Percentiles rank a stretch among this genome's conserved stretches.
phyloP scores from a whole-genome alignment of 352 stramenopile species.

The Phytophthora rubi region DNA sequence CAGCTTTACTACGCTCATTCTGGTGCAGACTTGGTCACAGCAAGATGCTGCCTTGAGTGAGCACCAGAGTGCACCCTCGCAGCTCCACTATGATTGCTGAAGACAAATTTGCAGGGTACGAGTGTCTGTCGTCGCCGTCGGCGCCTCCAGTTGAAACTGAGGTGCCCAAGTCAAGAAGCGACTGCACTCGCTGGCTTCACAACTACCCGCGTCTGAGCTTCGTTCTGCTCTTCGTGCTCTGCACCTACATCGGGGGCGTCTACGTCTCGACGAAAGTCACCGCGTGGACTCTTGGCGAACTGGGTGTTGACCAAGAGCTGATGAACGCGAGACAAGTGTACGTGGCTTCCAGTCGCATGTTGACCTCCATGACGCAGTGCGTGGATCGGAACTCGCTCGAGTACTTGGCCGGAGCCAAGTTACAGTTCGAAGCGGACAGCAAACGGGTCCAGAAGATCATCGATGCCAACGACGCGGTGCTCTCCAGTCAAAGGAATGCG shows the following conservation, averaged over 20 bases:
- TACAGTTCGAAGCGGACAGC: slow-evolving; percentile 34
- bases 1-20: slow-evolving; percentile 5
- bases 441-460: slow-evolving; percentile 37
- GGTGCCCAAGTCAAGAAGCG: background rate
- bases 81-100: slow-evolving; percentile 5
- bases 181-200: slow-evolving; percentile 33
- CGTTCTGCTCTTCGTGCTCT: slow-evolving; percentile 53
- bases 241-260: slow-evolving; percentile 49
- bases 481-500: slow-evolving; percentile 22
- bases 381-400: slow-evolving; percentile 38
- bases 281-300: slow-evolving; percentile 31
- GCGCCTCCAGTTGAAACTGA: slow-evolving; percentile 6
- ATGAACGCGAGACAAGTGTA: slow-evolving; percentile 38
- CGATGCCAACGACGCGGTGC: slow-evolving; percentile 33
- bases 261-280: slow-evolving; percentile 50
- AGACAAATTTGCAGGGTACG: slow-evolving; percentile 20
- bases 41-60: slow-evolving; percentile 31
- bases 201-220: slow-evolving; percentile 61
- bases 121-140: slow-evolving; percentile 28
- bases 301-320: slow-evolving; percentile 42
- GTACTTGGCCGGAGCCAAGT: slow-evolving; percentile 33
- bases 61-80: slow-evolving; percentile 32
- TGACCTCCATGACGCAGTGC: slow-evolving; percentile 45
- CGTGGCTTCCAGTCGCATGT: slow-evolving; percentile 33
- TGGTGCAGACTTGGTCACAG: background rate